These are phyloP conservation scores for Parachlorella kessleri DNA, from an alignment of 139 green algal species.

Conservation along the genomic window DNA sequence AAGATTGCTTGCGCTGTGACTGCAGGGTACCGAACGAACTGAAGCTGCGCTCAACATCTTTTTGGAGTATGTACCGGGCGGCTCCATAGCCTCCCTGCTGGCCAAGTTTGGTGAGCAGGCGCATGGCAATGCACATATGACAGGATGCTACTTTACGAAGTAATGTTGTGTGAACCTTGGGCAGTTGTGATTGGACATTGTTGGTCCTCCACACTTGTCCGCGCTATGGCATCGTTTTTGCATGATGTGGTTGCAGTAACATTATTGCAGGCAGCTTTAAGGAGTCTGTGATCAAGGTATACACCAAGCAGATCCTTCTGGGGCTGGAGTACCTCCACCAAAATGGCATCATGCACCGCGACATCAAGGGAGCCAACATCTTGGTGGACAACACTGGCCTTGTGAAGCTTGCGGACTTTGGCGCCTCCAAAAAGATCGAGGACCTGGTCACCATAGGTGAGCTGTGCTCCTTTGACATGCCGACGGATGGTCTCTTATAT, in stretches of 20 bases:
- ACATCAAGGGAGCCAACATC: constrained; percentile 98
- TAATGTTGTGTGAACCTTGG: too few species aligned
- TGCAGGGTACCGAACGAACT: constrained; percentile 75
- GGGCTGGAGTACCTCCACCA: constrained; percentile 95
- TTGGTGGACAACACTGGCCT: constrained; percentile 87
- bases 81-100: constrained; percentile 91
- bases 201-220: too few species aligned
- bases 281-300: constrained; percentile 69
- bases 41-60: constrained; percentile 93
- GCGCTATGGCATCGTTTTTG: neutral
- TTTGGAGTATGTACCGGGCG: constrained; percentile 94
- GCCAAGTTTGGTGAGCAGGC: constrained; percentile 73
- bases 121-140: neutral
- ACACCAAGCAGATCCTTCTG: constrained; percentile 75
- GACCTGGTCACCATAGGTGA: constrained; percentile 85
- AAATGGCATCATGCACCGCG: constrained; percentile 82
- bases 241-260: too few species aligned
- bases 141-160: too few species aligned
- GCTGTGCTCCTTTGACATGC: neutral
- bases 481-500: too few species aligned
- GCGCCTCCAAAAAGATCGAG: constrained; percentile 91
- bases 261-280: constrained; percentile 49
- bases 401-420: constrained; percentile 98
- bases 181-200: too few species aligned
- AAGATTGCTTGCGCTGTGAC: too few species aligned